Conservation (phyloP, 2,329 filamentous ascomycete species). For the Alternaria sp. region DNA sequence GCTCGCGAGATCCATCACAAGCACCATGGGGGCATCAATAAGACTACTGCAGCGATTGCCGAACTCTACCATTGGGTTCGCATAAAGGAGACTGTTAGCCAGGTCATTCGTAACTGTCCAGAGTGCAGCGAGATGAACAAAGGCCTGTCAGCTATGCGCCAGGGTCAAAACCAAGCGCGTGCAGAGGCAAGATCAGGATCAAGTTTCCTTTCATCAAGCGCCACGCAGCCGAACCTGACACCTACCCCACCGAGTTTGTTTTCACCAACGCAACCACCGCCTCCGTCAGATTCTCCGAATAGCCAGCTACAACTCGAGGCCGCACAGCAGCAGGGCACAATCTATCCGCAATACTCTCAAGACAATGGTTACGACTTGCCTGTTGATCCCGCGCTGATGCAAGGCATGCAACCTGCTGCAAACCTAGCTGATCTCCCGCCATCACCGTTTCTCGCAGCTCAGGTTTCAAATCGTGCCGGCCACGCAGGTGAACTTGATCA, state of each 20-base stretch:
- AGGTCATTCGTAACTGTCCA: conserved; percentile 89
- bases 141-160: conserved; percentile 37
- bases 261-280: conserved; percentile 12
- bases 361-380: conserved; percentile 62
- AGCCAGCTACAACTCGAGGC: conserved; percentile 41
- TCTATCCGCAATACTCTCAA: conserved; percentile 35
- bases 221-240: conserved; percentile 18
- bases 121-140: conserved; percentile 79
- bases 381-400: conserved; percentile 69
- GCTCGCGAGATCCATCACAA: conserved; percentile 77
- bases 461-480: conserved; percentile 17
- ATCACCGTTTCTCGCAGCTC: conserved; percentile 45
- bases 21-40: conserved; percentile 94
- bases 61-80: conserved; percentile 97
- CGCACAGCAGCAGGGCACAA: conserved; percentile 40
- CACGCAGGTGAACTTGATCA: conserved; percentile 21
- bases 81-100: conserved; percentile 96
- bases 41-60: conserved; percentile 92
- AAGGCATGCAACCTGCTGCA: conserved; percentile 32
- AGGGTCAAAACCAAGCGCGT: conserved; percentile 26
- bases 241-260: conserved; percentile 22
- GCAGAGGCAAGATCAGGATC: conserved; percentile 18
- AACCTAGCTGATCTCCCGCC: conserved; percentile 44
- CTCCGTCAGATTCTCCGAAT: conserved; percentile 35
- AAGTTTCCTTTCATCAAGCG: conserved; percentile 9